A percentile compares a stretch with the other conserved stretches of the same genome.
These are phyloP conservation scores for Umbellularia californica DNA, from an alignment of 164 flowering plant genomes.

Conservation along the genomic window DNA sequence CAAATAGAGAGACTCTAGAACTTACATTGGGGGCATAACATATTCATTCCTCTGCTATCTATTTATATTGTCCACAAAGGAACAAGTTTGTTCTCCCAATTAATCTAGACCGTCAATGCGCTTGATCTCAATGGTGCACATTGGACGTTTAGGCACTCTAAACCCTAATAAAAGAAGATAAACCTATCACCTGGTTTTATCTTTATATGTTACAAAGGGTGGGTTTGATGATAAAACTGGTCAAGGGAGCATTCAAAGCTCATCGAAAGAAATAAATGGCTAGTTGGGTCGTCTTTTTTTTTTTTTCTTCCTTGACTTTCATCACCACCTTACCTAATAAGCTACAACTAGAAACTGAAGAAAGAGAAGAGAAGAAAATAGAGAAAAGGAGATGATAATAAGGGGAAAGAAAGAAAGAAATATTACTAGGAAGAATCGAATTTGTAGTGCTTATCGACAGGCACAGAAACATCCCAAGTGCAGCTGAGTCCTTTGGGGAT, in stretches of 20 bases:
- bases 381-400: neutral
- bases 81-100: neutral
- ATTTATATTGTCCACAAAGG: neutral
- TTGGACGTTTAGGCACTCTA: neutral
- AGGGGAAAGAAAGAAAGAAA: too few species aligned
- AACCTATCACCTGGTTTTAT: neutral
- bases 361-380: neutral
- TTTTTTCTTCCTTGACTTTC: neutral
- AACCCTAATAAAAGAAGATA: neutral
- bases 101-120: conserved; percentile 12
- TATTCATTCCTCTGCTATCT: conserved; percentile 3
- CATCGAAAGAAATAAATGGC: conserved; percentile 23
- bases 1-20: neutral
- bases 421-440: conserved; percentile 34
- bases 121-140: neutral
- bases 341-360: neutral
- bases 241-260: conserved; percentile 27
- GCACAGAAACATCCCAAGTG: conserved; percentile 72
- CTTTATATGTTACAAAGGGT: neutral
- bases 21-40: neutral
- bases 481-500: conserved; percentile 54
- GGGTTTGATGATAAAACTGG: neutral
- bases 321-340: neutral
- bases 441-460: conserved; percentile 72
- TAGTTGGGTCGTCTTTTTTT: neutral